Evolutionary conservation across 2,329 filamentous ascomycete genomes (phyloP).

Genomic region (Hyphodiscus sp.): DNA sequence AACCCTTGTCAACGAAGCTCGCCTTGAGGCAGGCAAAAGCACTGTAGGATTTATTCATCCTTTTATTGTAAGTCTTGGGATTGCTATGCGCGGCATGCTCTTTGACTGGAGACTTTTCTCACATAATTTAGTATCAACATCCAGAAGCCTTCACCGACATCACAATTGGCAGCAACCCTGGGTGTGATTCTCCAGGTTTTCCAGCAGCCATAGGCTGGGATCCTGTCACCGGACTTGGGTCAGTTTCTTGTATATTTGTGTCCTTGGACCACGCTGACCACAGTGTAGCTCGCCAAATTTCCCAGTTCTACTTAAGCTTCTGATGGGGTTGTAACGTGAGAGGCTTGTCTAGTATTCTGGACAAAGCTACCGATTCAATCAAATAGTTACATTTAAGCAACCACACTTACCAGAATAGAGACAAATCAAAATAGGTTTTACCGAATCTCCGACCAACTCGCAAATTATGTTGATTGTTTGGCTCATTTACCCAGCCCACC

Average conservation of each 20-base stretch:
- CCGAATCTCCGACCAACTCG: too few species aligned
- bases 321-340: constrained; percentile 7
- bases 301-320: constrained; percentile 13
- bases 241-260: constrained; percentile 1
- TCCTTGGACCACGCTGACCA: not conserved
- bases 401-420: too few species aligned
- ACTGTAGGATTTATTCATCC: constrained; percentile 40
- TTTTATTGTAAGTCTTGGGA: constrained; percentile 24
- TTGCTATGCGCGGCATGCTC: too few species aligned
- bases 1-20: constrained; percentile 38
- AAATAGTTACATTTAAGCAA: too few species aligned
- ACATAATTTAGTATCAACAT: constrained; percentile 12
- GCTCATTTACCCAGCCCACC: too few species aligned
- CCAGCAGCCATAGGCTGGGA: constrained; percentile 30
- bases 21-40: constrained; percentile 34
- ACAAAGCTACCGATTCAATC: too few species aligned
- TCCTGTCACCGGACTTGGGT: constrained; percentile 25
- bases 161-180: constrained; percentile 26
- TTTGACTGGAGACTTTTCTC: too few species aligned
- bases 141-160: constrained; percentile 31
- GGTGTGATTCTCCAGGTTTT: constrained; percentile 31
- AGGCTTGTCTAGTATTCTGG: too few species aligned
- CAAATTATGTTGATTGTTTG: too few species aligned
- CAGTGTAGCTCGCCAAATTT: constrained; percentile 18
- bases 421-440: too few species aligned